A percentile compares a stretch with the other conserved stretches of the same genome.
Evolutionary conservation across 345 rosid genomes (phyloP).

Genomic region (Diplotaxis tenuifolia): DNA sequence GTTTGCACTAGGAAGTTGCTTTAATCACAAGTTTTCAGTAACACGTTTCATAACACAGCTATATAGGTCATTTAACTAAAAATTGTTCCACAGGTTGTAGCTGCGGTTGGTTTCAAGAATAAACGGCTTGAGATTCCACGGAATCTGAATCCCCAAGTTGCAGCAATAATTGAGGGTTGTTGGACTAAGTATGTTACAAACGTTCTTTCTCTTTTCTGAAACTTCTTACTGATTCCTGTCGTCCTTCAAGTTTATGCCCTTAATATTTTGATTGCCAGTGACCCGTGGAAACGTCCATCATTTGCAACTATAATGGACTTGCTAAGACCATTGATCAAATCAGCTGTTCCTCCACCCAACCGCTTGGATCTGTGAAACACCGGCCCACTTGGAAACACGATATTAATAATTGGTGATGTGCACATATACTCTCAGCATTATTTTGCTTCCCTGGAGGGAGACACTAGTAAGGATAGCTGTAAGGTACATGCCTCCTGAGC

Average conservation of each 20-base stretch:
- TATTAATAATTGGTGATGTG: slow-evolving; percentile 35
- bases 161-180: slow-evolving; percentile 84
- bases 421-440: slow-evolving; percentile 66
- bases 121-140: slow-evolving; percentile 92
- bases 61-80: not conserved
- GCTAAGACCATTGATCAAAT: slow-evolving; percentile 67
- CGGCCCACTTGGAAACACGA: slow-evolving; percentile 21
- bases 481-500: slow-evolving; percentile 45
- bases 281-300: slow-evolving; percentile 97
- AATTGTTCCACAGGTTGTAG: slow-evolving; percentile 72
- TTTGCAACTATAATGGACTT: slow-evolving; percentile 80
- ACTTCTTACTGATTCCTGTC: not conserved
- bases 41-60: not conserved
- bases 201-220: not conserved
- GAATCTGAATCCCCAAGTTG: slow-evolving; percentile 77
- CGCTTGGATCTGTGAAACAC: slow-evolving; percentile 50
- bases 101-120: slow-evolving; percentile 94
- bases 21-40: not conserved
- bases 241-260: too few relatives aligned
- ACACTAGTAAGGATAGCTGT: slow-evolving; percentile 39
- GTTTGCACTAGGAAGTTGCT: not conserved
- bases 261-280: slow-evolving; percentile 53
- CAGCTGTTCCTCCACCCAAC: slow-evolving; percentile 57
- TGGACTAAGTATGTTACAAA: slow-evolving; percentile 70
- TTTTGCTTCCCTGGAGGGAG: slow-evolving; percentile 48